A percentile compares a stretch with the other conserved stretches of the same genome.
These are phyloP conservation scores for Ramalina intermedia DNA, from an alignment of 495 filamentous ascomycete genomes.

Conservation along the genomic window DNA sequence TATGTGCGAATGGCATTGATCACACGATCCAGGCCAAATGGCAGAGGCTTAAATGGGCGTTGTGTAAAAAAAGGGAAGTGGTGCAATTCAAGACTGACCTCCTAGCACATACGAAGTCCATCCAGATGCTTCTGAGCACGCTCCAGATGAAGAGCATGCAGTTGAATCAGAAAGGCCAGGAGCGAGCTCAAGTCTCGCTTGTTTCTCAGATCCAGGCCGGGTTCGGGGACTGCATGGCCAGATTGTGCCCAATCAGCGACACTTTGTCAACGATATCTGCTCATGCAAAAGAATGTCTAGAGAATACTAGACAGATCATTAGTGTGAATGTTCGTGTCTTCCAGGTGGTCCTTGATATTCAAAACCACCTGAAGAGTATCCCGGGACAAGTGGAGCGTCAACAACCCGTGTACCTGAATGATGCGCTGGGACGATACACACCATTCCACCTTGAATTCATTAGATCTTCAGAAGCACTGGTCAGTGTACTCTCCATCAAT, in stretches of 20 bases:
- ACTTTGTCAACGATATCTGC: constrained; percentile 6
- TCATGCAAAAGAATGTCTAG: constrained; percentile 10
- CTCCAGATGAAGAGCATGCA: constrained; percentile 13
- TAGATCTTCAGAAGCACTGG: constrained; percentile 13
- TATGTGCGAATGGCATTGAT: not conserved
- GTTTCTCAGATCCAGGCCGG: constrained; percentile 8
- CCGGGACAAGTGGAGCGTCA: constrained; percentile 19
- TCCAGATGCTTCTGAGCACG: constrained; percentile 16
- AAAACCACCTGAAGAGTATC: constrained; percentile 13
- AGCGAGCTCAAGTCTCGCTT: constrained; percentile 3
- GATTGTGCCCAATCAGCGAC: constrained; percentile 1
- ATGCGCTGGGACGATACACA: constrained; percentile 14
- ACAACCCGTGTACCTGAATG: constrained; percentile 20
- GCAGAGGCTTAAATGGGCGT: constrained; percentile 19
- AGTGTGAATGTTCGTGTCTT: constrained; percentile 17
- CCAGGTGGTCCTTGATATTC: constrained; percentile 15
- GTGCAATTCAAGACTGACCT: constrained; percentile 18
- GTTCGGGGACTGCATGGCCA: constrained; percentile 10
- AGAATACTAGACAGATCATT: constrained; percentile 6
- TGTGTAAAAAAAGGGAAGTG: constrained; percentile 20
- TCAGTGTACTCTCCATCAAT: constrained; percentile 9
- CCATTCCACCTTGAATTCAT: constrained; percentile 21
- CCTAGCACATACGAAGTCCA: constrained; percentile 16
- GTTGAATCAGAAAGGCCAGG: not conserved
- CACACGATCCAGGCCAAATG: constrained; percentile 10